Percentiles rank a stretch among this genome's conserved stretches.
Conservation (phyloP, 164 flowering plant genomes). For the Kalanchoe fedtschenkoi region DNA sequence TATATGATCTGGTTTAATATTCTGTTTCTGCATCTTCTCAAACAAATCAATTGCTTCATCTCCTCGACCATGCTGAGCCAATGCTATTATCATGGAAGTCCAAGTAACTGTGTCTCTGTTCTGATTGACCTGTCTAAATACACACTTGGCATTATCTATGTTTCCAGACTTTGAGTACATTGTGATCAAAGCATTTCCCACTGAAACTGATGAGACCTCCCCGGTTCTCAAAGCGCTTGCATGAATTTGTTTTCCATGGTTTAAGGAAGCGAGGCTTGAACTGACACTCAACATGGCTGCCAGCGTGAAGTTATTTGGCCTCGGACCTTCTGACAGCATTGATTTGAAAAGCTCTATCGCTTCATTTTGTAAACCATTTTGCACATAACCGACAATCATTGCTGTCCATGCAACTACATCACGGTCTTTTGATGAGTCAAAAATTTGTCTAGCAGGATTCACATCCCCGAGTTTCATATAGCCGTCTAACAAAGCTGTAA, state of each 20-base stretch:
- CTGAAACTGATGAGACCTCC: conserved; percentile 46
- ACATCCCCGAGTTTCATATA: conserved; percentile 67
- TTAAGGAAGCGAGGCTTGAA: conserved; percentile 59
- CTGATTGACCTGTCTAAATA: conserved; percentile 27
- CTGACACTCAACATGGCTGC: conserved; percentile 63
- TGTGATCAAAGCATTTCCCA: conserved; percentile 58
- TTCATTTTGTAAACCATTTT: conserved; percentile 46
- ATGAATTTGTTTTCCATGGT: conserved; percentile 72
- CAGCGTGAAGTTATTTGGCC: conserved; percentile 62
- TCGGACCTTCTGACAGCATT: conserved; percentile 60
- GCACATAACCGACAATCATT: conserved; percentile 79
- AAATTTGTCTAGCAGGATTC: conserved; percentile 51
- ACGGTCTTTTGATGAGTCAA: conserved; percentile 41
- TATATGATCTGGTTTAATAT: conserved; percentile 69
- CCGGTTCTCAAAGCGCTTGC: conserved; percentile 44
- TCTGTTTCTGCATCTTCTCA: conserved; percentile 42
- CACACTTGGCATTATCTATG: conserved; percentile 37
- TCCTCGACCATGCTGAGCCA: conserved; percentile 82
- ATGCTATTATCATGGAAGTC: conserved; percentile 80
- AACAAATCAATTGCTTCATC: conserved; percentile 61
- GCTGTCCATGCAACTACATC: conserved; percentile 98
- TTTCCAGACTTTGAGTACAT: conserved; percentile 82
- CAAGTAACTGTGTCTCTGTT: conserved; percentile 60
- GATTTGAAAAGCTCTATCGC: conserved; percentile 56
- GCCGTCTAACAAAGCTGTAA: conserved; percentile 72